phyloP scores from a whole-genome alignment of 2,329 filamentous ascomycete species.

The Corynespora cassiicola region DNA sequence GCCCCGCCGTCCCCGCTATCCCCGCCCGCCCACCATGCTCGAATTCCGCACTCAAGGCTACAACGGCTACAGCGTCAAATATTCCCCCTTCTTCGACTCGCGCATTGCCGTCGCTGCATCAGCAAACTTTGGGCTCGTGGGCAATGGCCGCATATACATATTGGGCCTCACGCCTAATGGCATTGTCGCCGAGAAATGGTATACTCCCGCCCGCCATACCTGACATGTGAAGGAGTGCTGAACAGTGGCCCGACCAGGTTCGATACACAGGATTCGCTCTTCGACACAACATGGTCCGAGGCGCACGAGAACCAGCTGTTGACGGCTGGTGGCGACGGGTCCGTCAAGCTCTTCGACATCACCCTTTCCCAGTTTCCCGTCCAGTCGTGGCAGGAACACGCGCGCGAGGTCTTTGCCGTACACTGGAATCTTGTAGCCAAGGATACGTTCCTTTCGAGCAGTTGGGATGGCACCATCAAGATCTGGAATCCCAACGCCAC shows the following conservation, averaged over 20 bases:
- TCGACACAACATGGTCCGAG: constrained; percentile 95
- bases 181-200: constrained; percentile 85
- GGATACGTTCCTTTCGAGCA: constrained; percentile 86
- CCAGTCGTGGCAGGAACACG: constrained; percentile 92
- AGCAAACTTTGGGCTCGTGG: constrained; percentile 97
- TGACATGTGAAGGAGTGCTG: neutral
- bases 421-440: constrained; percentile 93
- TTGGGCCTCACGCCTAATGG: constrained; percentile 83
- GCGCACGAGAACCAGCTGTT: constrained; percentile 94
- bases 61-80: constrained; percentile 97
- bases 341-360: constrained; percentile 92
- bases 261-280: constrained; percentile 96
- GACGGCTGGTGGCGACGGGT: constrained; percentile 89
- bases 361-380: constrained; percentile 83
- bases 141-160: constrained; percentile 89
- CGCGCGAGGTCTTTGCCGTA: constrained; percentile 89
- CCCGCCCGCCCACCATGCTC: constrained; percentile 70
- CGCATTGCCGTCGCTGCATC: constrained; percentile 87
- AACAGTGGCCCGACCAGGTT: constrained; percentile 64
- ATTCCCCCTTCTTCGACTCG: constrained; percentile 97
- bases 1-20: too few relatives aligned
- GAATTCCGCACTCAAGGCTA: constrained; percentile 92
- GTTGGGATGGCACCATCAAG: constrained; percentile 96
- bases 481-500: constrained; percentile 86
- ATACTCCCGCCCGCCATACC: constrained; percentile 16